phyloP scores from a whole-genome alignment of 2,329 filamentous ascomycete species.

The Pseudocercospora fuligena region DNA sequence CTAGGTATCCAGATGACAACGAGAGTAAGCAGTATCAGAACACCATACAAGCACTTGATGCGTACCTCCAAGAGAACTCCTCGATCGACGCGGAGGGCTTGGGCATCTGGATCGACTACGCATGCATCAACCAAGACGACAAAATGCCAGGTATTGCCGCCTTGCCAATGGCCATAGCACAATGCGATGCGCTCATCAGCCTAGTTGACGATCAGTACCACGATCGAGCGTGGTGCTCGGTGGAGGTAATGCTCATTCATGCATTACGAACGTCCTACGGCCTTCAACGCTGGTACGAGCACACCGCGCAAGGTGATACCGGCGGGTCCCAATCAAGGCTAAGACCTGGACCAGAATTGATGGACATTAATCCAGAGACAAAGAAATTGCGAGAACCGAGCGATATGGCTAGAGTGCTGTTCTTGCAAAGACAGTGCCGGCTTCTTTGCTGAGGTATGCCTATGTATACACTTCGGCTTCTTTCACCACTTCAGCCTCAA shows the following conservation, averaged over 20 bases:
- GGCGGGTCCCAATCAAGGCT: background rate
- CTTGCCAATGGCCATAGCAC: background rate
- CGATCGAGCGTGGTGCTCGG: constrained; percentile 10
- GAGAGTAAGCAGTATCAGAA: constrained; percentile 15
- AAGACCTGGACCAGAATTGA: background rate
- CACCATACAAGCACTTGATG: background rate
- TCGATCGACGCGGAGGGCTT: background rate
- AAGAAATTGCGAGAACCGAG: background rate
- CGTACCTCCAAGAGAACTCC: background rate
- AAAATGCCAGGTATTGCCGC: constrained; percentile 8
- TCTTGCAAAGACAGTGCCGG: background rate
- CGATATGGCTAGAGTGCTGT: background rate
- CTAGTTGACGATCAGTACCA: constrained; percentile 11
- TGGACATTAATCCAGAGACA: background rate
- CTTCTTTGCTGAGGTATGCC: background rate
- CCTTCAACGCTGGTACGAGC: constrained; percentile 7
- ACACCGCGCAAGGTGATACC: background rate
- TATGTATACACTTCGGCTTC: background rate
- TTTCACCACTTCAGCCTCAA: background rate
- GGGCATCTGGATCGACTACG: background rate
- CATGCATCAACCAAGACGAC: constrained; percentile 8
- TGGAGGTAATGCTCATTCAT: constrained; percentile 7
- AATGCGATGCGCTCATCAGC: constrained; percentile 14
- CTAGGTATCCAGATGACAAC: constrained; percentile 6
- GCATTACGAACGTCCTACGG: background rate